phyloP scores from a whole-genome alignment of 148 eudicot genomes.

The Heliosperma pusillum region DNA sequence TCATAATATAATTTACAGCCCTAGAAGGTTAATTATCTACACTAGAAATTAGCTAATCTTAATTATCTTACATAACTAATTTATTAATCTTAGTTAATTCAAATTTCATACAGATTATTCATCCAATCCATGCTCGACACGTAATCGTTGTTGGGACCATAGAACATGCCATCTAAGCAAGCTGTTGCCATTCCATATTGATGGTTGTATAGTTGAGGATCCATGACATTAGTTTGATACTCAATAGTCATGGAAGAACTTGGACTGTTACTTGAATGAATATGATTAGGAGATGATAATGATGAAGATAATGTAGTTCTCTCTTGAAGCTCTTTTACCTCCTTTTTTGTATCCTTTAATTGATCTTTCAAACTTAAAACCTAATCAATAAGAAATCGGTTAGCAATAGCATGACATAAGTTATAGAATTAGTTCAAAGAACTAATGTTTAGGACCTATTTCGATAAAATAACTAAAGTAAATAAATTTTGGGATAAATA shows the following conservation, averaged over 20 bases:
- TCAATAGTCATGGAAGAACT: conserved; percentile 58
- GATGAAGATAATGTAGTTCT: conserved; percentile 17
- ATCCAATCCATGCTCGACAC: conserved; percentile 26
- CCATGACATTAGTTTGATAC: conserved; percentile 23
- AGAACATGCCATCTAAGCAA: conserved; percentile 26
- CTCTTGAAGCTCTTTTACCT: conserved; percentile 35
- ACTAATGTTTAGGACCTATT: no score
- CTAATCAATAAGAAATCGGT: conserved; percentile 19
- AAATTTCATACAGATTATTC: conserved; percentile 20
- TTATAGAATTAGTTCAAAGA: no score
- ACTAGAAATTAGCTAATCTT: not conserved
- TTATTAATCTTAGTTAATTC: not conserved
- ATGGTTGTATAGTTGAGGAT: conserved; percentile 13
- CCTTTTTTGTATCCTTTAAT: conserved; percentile 52
- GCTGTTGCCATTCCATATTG: conserved; percentile 24
- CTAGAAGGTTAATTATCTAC: conserved; percentile 19
- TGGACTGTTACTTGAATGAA: conserved; percentile 60
- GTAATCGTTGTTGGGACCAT: conserved; percentile 1
- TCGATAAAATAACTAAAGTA: no score
- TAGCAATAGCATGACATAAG: not conserved
- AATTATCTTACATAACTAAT: conserved; percentile 1
- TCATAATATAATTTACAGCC: conserved; percentile 25
- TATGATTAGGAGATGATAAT: conserved; percentile 32
- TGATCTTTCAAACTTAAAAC: conserved; percentile 49
- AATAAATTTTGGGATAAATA: no score